Base-by-base conservation (phyloP, 768 basidiomycete genomes). In the Artomyces pyxidatus region DNA sequence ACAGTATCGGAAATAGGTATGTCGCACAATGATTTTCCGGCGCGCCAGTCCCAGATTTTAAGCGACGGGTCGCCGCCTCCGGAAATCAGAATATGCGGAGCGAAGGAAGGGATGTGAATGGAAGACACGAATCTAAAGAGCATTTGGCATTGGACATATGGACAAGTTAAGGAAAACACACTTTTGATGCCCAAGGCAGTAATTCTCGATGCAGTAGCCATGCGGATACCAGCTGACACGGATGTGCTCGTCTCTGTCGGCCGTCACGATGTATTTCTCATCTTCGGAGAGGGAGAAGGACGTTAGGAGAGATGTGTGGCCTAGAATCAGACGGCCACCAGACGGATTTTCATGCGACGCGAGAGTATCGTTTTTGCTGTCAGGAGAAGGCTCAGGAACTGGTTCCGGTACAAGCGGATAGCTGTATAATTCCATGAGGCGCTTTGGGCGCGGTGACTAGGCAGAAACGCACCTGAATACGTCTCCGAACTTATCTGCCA, bases 241-340 rank as follows among this genome's bases (percentile, higher is more conserved):
- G 44, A 99, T 85, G 61, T 98, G 96, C 62, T 98, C 96, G 60
- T 99, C 96, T 39, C 96, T 71, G 61, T 98, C 96, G 0, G 90
- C 85, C 0, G 92, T 91, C 54, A 97, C 75, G 59, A 99, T 83
- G 60, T 75, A 83, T 45, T 73, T 74, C 57, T 83, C 80, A 59
- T 88, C 83, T 0, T 65, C 62, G 0, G 82, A 76, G 47, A 95
- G 76, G 38, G 84, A 59, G 63, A 87, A 83, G 1, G 75, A 66
- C 10, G 85, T 95, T 49, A 98, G 66, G 37, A 90, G 78, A 11
- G 93, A 96, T 1, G 86, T 81, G 61, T 99, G 96, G 8, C 96
- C 95, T 0, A 95, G 71, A 32, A 93, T 65, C 45, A 90, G 80
- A 8, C 73, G 68, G 35, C 86, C 87, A 22, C 74, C 70, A 0